phyloP scores from a whole-genome alignment of 345 rosid genomes.

The Euclidium syriacum region DNA sequence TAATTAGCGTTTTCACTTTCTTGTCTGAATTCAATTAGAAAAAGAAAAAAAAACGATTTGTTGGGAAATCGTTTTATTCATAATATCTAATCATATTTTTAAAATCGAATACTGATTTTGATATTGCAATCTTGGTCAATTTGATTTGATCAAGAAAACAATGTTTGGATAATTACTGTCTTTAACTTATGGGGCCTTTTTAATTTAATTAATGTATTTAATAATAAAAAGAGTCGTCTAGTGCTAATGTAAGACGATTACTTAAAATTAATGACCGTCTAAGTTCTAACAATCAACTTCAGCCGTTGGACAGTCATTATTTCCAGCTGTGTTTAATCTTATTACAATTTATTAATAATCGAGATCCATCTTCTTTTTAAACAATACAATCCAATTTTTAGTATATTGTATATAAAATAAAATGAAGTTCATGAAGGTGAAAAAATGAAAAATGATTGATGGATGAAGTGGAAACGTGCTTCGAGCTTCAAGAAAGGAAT shows the following conservation, averaged over 20 bases:
- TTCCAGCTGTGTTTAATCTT: background rate
- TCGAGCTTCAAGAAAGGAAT: background rate
- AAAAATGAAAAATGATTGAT: constrained; percentile 16
- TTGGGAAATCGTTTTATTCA: too few species aligned
- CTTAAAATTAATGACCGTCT: background rate
- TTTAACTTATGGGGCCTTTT: background rate
- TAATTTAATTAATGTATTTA: background rate
- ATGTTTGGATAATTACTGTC: background rate
- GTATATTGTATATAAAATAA: background rate
- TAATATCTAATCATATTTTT: too few species aligned
- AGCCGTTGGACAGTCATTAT: constrained; percentile 17
- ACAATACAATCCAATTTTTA: background rate
- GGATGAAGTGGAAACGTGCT: constrained; percentile 22
- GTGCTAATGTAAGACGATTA: background rate
- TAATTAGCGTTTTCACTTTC: background rate
- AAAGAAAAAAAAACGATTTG: too few species aligned
- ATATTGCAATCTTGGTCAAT: too few species aligned
- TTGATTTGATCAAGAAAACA: too few species aligned
- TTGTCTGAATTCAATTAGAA: background rate
- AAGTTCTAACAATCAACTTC: constrained; percentile 20
- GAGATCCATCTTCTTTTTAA: constrained; percentile 8
- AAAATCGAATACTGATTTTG: too few species aligned
- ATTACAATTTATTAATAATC: background rate
- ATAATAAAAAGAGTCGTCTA: background rate
- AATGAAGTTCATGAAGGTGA: background rate